Evolutionary conservation across 1,284 basidiomycete genomes (phyloP), one percentile per base, ranked within the genome.

Genomic region (Ceratobasidium sp.): DNA sequence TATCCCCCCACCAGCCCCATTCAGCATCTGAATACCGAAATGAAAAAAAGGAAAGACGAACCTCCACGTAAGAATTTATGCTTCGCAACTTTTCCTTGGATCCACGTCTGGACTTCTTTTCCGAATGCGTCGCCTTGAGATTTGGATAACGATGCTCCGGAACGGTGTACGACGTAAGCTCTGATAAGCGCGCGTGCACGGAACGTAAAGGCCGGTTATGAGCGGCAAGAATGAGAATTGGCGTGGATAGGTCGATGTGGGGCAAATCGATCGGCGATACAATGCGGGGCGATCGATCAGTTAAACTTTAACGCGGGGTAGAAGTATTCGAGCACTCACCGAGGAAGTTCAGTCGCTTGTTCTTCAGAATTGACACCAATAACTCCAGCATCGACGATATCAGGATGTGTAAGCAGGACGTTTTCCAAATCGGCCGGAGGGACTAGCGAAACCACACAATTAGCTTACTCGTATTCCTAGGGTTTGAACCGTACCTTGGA

Each of bases 401-500:
- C 88, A 0, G 91, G 89, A 80, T 95, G 92, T 3, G 88, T 88
- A 17, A 95, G 83, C 0, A 96, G 87, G 0, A 94, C 83, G 49
- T 88, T 87, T 81, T 96, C 94, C 1, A 96, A 86, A 80, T 95
- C 94, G 0, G 94, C 94, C 0, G 94, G 94, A 0, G 94, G 89
- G 17, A 96, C 94, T 92, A 69, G 49, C 26, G 61, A 47, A 47
- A 35, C n/a, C 15, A 60, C 3, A n/a, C 13, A 6, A 10, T 45
- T 28, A 39, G 31, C 8, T 47, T 1, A 71, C 60, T 15, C 7
- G 7, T 11, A 31, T 5, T 7, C 3, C 13, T 23, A 42, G 35
- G 60, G 11, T 31, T n/a, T 17, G 54, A 20, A 42, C 58, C 83
- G 56, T 78, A 86, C 89, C 89, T 87, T 91, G 90, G 85, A 89